These are phyloP conservation scores for Delphinella strobiligena DNA, from an alignment of 2,329 filamentous ascomycete genomes.

Conservation along the genomic window DNA sequence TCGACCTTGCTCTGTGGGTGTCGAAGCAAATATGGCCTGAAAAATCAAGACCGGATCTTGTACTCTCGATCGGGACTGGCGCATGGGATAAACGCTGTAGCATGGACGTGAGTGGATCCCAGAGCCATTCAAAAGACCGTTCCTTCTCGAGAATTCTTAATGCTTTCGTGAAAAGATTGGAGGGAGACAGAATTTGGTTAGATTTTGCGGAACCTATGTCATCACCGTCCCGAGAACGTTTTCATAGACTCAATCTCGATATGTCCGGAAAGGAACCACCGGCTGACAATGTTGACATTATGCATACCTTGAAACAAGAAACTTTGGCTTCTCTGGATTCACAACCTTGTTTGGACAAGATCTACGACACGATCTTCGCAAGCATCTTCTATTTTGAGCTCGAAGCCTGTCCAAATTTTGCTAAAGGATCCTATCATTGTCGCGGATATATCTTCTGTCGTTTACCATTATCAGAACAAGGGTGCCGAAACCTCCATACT, in stretches of 20 bases:
- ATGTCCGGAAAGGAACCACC: conserved; percentile 11
- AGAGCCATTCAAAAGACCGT: conserved; percentile 14
- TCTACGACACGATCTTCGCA: no score
- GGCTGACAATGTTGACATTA: no score
- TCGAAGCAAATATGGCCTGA: conserved; percentile 15
- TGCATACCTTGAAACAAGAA: no score
- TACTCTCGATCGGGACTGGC: conserved; percentile 18
- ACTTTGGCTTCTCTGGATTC: no score
- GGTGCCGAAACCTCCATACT: no score
- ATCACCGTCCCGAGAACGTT: conserved; percentile 9
- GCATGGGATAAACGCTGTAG: no score
- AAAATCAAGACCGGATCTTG: conserved; percentile 13
- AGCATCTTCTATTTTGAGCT: no score
- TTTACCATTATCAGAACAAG: no score
- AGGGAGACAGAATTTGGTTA: conserved; percentile 15
- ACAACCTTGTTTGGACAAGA: no score
- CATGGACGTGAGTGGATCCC: conserved; percentile 6
- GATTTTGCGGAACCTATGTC: conserved; percentile 12
- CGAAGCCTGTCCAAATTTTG: no score
- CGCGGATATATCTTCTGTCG: no score
- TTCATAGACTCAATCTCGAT: conserved; percentile 15
- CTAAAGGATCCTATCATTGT: no score
- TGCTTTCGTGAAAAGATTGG: conserved; percentile 15
- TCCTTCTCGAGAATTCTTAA: conserved; percentile 13
- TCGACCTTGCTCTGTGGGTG: conserved; percentile 15